Percentiles rank a stretch among this genome's conserved stretches.
phyloP scores from a whole-genome alignment of 768 basidiomycete species.

The Sporobolomyces phaffii region DNA sequence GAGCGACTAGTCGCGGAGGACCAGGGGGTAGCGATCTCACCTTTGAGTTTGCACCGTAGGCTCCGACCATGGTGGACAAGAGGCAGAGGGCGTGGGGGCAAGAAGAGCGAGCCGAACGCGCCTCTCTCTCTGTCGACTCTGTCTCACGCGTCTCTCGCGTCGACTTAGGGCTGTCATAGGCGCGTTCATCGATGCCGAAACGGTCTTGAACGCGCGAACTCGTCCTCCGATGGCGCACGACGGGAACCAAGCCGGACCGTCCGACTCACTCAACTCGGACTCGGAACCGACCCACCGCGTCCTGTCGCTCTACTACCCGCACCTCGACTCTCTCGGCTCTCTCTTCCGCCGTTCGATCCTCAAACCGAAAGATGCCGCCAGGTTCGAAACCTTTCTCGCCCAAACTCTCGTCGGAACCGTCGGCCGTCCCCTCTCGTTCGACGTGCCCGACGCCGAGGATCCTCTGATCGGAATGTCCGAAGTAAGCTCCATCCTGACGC shows the following conservation, averaged over 20 bases:
- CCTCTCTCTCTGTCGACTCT: no score
- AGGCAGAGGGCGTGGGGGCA: no score
- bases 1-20: no score
- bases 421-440: neutral
- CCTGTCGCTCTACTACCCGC: slow-evolving; percentile 12
- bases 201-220: no score
- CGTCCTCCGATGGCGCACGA: neutral
- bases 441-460: no score
- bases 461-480: slow-evolving; percentile 3
- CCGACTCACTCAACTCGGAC: neutral
- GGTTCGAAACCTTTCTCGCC: neutral
- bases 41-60: slow-evolving; percentile 41
- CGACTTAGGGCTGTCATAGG: no score
- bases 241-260: neutral
- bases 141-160: no score
- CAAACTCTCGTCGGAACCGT: slow-evolving; percentile 3
- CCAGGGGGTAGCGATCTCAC: no score
- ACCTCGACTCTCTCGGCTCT: neutral
- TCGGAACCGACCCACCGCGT: neutral
- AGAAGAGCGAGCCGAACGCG: no score
- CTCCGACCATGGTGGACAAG: slow-evolving; percentile 41
- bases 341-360: neutral
- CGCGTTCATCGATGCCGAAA: no score
- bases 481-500: slow-evolving; percentile 1
- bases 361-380: neutral